These are phyloP conservation scores for Picochlorum sp. DNA, from an alignment of 139 green algal genomes.

Conservation along the genomic window DNA sequence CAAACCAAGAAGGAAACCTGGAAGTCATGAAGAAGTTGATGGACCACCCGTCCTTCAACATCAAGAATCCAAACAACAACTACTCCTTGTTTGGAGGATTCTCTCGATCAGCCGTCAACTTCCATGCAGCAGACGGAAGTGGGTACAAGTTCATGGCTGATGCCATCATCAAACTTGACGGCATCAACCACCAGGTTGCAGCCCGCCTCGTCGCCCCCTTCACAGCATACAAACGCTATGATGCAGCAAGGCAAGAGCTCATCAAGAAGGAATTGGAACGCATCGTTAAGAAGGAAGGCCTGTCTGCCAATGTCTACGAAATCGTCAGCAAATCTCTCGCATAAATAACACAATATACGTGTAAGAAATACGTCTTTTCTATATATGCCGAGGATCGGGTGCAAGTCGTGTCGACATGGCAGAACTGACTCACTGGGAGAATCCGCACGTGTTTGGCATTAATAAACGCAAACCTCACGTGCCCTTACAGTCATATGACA, in stretches of 20 bases:
- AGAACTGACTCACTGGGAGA: constrained; percentile 56
- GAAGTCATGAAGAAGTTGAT: constrained; percentile 57
- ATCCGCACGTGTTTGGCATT: constrained; percentile 48
- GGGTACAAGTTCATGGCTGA: constrained; percentile 93
- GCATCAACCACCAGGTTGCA: constrained; percentile 84
- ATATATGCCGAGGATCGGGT: neutral
- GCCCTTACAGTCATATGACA: constrained; percentile 44
- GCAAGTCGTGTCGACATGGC: neutral
- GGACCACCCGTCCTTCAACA: constrained; percentile 77
- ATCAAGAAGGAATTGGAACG: constrained; percentile 79
- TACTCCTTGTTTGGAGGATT: constrained; percentile 73
- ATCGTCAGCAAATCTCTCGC: constrained; percentile 81
- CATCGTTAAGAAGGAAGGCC: constrained; percentile 56
- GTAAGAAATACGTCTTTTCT: too few species aligned
- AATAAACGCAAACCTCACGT: constrained; percentile 57
- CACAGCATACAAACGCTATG: constrained; percentile 76
- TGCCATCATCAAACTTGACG: constrained; percentile 64
- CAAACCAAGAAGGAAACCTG: constrained; percentile 72
- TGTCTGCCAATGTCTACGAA: constrained; percentile 90
- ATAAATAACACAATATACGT: neutral
- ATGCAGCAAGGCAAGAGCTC: constrained; percentile 64
- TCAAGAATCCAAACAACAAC: constrained; percentile 91
- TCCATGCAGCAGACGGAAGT: constrained; percentile 87
- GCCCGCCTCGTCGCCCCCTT: constrained; percentile 75
- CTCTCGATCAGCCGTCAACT: constrained; percentile 76